Evolutionary conservation across 75 land plant genomes (phyloP).

Genomic region (Pseudotsuga menziesii): DNA sequence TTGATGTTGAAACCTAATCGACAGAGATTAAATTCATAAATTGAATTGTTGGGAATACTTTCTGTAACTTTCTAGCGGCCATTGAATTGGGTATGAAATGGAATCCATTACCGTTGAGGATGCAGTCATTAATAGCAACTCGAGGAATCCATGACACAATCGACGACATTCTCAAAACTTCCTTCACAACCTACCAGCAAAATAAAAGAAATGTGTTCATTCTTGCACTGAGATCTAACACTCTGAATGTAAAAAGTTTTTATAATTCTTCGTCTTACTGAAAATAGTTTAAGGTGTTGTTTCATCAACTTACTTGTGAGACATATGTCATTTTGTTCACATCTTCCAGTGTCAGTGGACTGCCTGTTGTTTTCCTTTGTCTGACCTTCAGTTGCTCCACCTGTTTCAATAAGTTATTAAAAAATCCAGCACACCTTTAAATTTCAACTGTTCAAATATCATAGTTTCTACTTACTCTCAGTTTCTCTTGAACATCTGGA

Average conservation of each 20-base stretch:
- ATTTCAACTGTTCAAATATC: too few species aligned
- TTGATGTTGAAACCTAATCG: constrained; percentile 21
- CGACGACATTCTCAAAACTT: constrained; percentile 32
- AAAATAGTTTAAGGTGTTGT: too few species aligned
- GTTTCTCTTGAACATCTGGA: constrained; percentile 26
- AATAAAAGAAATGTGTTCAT: not conserved
- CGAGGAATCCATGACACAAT: constrained; percentile 41
- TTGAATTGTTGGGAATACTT: too few species aligned
- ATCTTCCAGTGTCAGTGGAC: constrained; percentile 16
- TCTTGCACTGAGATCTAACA: too few species aligned
- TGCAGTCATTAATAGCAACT: constrained; percentile 23
- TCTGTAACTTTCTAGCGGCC: too few species aligned
- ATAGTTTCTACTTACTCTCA: constrained; percentile 23
- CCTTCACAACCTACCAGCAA: constrained; percentile 30
- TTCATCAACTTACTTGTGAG: constrained; percentile 17
- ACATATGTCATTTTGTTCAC: constrained; percentile 27
- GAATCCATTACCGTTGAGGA: constrained; percentile 17
- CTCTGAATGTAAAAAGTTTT: too few species aligned
- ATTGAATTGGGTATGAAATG: not conserved
- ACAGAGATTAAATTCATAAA: not conserved
- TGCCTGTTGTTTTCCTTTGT: not conserved
- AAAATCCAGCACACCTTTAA: too few species aligned
- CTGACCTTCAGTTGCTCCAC: constrained; percentile 3
- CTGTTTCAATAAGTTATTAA: constrained; percentile 1
- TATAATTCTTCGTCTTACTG: too few species aligned